phyloP scores from a whole-genome alignment of 2,329 filamentous ascomycete genomes.

The Aspergillus carbonarius region DNA sequence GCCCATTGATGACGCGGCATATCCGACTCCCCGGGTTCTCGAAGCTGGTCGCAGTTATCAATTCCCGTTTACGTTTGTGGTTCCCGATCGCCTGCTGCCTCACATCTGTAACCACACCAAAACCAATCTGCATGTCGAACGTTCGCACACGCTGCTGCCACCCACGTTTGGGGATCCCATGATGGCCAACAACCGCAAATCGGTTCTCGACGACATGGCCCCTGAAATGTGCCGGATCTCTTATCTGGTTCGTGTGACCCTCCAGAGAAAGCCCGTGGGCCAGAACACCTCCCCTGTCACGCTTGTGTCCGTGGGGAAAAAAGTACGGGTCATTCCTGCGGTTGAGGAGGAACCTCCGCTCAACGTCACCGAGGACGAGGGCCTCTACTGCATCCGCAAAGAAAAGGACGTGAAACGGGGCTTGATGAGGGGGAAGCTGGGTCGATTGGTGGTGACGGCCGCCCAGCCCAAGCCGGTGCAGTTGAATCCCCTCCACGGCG shows the following conservation, averaged over 20 bases:
- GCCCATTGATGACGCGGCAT: constrained; percentile 54
- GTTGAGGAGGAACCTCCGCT: constrained; percentile 62
- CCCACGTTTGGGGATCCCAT: constrained; percentile 62
- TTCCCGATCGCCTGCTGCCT: constrained; percentile 61
- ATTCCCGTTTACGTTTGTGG: constrained; percentile 64
- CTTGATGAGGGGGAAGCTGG: constrained; percentile 58
- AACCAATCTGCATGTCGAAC: constrained; percentile 52
- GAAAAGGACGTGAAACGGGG: constrained; percentile 63
- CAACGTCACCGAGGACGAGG: constrained; percentile 46
- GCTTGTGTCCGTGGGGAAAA: constrained; percentile 53
- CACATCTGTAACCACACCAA: constrained; percentile 57
- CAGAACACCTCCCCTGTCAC: constrained; percentile 30
- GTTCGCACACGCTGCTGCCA: constrained; percentile 59
- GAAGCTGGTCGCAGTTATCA: constrained; percentile 56
- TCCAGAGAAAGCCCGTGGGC: constrained; percentile 26
- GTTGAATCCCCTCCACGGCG: constrained; percentile 44
- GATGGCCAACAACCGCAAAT: constrained; percentile 50
- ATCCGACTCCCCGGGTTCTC: constrained; percentile 56
- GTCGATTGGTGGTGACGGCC: constrained; percentile 57
- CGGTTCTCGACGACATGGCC: constrained; percentile 59
- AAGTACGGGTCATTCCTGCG: constrained; percentile 60
- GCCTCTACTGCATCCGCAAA: constrained; percentile 53
- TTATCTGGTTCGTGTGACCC: constrained; percentile 55
- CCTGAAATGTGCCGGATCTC: constrained; percentile 62
- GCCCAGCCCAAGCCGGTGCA: constrained; percentile 58